Evolutionary conservation across 768 basidiomycete species (phyloP), one percentile per base, ranked within the genome.

Genomic region (Tylopilus felleus): DNA sequence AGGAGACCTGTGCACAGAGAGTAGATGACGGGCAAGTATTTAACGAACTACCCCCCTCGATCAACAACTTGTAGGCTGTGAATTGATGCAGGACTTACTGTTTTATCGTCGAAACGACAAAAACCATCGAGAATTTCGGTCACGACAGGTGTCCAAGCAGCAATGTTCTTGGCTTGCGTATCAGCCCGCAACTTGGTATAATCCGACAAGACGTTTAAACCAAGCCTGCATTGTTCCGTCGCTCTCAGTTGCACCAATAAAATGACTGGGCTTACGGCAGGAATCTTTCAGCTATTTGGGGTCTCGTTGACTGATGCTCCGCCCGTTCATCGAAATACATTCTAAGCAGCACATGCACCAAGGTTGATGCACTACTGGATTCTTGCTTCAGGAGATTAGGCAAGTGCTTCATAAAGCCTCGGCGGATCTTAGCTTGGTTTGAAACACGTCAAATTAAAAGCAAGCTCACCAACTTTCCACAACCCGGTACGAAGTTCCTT

Each of bases 131-230:
- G 65, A 45, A 97, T 90, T 67, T 98, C 95, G 10, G 86, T 87
- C n/a, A 98, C 88, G 28, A 99, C 97, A n/a, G 97, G 97, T 21
- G 93, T 96, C 97, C 97, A 99, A 1, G 97, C 96, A 14, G 85
- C 71, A 54, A 99, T 95, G 67, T 97, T 98, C 73, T 98, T 93
- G 48, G 85, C 84, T 72, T 98, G 96, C 4, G 86, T 93, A 56
- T 98, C 96, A 3, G 86, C 71, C 43, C 90, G 88, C 49, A 99
- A 78, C 63, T 89, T 89, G 66, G 85, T 91, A 72, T 93, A 99
- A 70, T 97, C 93, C 61, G 86, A 84, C 51, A 99, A 73, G 19
- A 98, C 91, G 21, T 88, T 91, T 39, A 93, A 77, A 23, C 88
- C 89, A 55, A 99, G 80, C 42, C 95, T 98, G 63, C 16, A 45